Evolutionary conservation across 1,139 yeast genomes (phyloP).

Genomic region (Scheffersomyces parashehatae): DNA sequence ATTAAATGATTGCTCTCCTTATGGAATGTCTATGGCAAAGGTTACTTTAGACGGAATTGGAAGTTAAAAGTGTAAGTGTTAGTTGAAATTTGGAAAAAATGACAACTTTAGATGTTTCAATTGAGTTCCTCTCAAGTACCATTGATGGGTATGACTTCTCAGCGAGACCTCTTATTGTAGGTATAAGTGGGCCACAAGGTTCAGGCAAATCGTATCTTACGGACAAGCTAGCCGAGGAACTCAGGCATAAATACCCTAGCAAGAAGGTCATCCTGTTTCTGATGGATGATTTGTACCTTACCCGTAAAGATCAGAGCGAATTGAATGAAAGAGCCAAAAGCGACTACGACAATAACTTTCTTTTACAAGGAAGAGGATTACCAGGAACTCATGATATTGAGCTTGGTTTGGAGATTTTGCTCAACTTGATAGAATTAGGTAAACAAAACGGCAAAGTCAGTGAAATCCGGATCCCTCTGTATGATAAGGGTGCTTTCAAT

Average conservation of each 20-base stretch:
- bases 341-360: slow-evolving; percentile 40
- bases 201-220: slow-evolving; percentile 83
- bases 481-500: slow-evolving; percentile 70
- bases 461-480: slow-evolving; percentile 55
- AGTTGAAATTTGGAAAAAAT: slow-evolving; percentile 2
- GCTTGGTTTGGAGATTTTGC: slow-evolving; percentile 30
- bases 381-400: slow-evolving; percentile 91
- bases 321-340: slow-evolving; percentile 35
- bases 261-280: slow-evolving; percentile 60
- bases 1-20: too few species aligned
- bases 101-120: slow-evolving; percentile 19
- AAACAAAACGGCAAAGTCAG: slow-evolving; percentile 10
- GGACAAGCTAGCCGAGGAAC: slow-evolving; percentile 35
- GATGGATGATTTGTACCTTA: slow-evolving; percentile 83
- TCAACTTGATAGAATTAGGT: slow-evolving; percentile 11
- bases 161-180: slow-evolving; percentile 55
- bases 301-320: slow-evolving; percentile 56
- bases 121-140: slow-evolving; percentile 19
- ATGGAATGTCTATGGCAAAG: too few species aligned
- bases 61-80: not conserved
- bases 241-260: slow-evolving; percentile 36
- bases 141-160: slow-evolving; percentile 16
- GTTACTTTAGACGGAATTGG: too few species aligned
- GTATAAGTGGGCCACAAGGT: slow-evolving; percentile 90
- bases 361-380: slow-evolving; percentile 78